These are phyloP conservation scores for Erucastrum elatum DNA, from an alignment of 345 rosid genomes.

Conservation along the genomic window DNA sequence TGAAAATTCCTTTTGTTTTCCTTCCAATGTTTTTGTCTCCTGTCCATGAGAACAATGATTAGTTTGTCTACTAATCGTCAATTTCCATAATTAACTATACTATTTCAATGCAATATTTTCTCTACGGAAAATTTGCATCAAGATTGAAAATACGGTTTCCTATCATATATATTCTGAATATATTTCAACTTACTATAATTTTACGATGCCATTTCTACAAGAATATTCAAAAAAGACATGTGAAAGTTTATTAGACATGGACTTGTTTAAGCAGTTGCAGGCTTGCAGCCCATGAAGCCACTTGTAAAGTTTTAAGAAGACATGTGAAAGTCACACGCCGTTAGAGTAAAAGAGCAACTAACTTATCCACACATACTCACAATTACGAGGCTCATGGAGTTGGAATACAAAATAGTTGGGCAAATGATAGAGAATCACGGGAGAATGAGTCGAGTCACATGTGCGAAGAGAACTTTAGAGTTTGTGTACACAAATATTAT, in stretches of 20 bases:
- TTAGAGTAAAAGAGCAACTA: conserved; percentile 9
- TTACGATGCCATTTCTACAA: background rate
- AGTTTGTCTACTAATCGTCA: background rate
- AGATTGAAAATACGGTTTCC: background rate
- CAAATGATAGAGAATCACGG: conserved; percentile 24
- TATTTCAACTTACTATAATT: background rate
- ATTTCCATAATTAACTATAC: background rate
- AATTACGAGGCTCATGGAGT: conserved; percentile 25
- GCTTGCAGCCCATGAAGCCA: background rate
- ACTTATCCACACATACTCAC: background rate
- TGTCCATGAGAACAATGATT: background rate
- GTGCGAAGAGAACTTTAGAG: background rate
- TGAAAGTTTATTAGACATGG: background rate
- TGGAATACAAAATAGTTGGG: background rate
- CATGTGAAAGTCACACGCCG: conserved; percentile 27
- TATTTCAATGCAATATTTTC: background rate
- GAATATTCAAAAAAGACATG: background rate
- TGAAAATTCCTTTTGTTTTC: background rate
- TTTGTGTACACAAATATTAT: background rate
- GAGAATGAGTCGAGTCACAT: conserved; percentile 15
- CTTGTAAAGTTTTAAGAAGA: background rate
- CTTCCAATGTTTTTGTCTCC: conserved; percentile 11
- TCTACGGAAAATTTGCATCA: conserved; percentile 16
- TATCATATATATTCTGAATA: background rate
- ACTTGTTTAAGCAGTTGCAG: background rate